Evolutionary conservation across 345 rosid species (phyloP), one percentile per base, ranked within the genome.

Genomic region (Microcos paniculata): DNA sequence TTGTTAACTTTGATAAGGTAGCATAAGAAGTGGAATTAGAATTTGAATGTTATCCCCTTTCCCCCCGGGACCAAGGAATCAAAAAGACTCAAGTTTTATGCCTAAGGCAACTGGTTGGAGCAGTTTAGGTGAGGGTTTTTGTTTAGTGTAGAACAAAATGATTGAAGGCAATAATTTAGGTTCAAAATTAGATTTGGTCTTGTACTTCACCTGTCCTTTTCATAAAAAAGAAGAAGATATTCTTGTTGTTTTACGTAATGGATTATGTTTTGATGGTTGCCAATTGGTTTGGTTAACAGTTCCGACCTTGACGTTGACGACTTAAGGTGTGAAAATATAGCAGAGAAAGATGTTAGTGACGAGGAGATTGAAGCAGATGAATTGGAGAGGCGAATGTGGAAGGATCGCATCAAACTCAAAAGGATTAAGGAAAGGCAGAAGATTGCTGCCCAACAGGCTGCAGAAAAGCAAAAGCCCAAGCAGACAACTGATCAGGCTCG

Each of bases 331-430:
- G 97, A 87, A 15, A 92, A 88, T 81, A 90, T 94, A 13, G 90
- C 86, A 0, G 99, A 94, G 82, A 95, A 91, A 74, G 99, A 96
- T 85, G 97, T 94, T 3, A 94, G 97, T 9, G 99, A 96, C 30
- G 99, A 96, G 62, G 99, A 96, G 83, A 94, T 96, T 26, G 97
- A 96, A 24, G 81, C 94, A 0, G 98, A 92, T 16, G 97, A 94
- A 16, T 79, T 96, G 71, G 97, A 88, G 86, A 92, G 81, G 81
- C 89, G 99, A 71, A 94, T 94, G 98, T 96, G 98, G 98, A 94
- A 92, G 80, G 99, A 96, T 76, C 91, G 85, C 9, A 78, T 96
- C 80, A 85, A 95, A 61, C 95, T 96, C 56, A 87, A 88, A 78
- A 90, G 98, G 85, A 85, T 96, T 19, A 94, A 89, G 84, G 99